Evolutionary conservation across 2,329 filamentous ascomycete genomes (phyloP).

Genomic region (Alternaria rosae): DNA sequence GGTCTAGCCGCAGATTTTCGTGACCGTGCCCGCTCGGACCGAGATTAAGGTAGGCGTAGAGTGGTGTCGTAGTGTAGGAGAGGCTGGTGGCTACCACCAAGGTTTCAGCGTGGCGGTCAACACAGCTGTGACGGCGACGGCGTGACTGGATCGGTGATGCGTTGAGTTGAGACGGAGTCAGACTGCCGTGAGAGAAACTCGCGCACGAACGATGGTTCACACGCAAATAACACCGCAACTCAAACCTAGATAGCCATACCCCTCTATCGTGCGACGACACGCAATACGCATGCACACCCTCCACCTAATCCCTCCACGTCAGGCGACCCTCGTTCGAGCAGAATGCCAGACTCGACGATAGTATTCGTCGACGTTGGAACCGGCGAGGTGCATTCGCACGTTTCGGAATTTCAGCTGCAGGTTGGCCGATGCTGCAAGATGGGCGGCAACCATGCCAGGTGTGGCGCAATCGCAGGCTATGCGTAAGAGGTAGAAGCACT

Average conservation of each 20-base stretch:
- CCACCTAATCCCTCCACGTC: not conserved
- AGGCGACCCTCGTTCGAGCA: slow-evolving; percentile 1
- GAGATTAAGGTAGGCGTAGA: slow-evolving; percentile 4
- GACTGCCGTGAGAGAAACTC: not conserved
- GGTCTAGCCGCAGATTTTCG: slow-evolving; percentile 18
- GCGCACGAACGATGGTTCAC: not conserved
- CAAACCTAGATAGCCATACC: not conserved
- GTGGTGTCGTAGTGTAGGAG: not conserved
- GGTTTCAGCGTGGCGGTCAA: slow-evolving; percentile 3
- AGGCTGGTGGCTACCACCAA: not conserved
- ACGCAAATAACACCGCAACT: not conserved
- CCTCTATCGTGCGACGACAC: not conserved
- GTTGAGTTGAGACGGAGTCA: not conserved
- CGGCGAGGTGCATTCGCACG: slow-evolving; percentile 20
- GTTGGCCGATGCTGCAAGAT: slow-evolving; percentile 15
- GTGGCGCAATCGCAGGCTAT: slow-evolving; percentile 13
- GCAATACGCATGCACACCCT: not conserved
- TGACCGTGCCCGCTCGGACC: slow-evolving; percentile 10
- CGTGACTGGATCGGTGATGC: not conserved
- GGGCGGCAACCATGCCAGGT: slow-evolving; percentile 4
- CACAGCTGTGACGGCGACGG: not conserved
- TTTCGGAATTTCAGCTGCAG: slow-evolving; percentile 8
- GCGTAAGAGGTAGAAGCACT: not conserved
- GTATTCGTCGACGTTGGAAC: not conserved
- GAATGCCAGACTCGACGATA: not conserved